Conservation (phyloP, 805 yeast species). For the Candida krabiensis region DNA sequence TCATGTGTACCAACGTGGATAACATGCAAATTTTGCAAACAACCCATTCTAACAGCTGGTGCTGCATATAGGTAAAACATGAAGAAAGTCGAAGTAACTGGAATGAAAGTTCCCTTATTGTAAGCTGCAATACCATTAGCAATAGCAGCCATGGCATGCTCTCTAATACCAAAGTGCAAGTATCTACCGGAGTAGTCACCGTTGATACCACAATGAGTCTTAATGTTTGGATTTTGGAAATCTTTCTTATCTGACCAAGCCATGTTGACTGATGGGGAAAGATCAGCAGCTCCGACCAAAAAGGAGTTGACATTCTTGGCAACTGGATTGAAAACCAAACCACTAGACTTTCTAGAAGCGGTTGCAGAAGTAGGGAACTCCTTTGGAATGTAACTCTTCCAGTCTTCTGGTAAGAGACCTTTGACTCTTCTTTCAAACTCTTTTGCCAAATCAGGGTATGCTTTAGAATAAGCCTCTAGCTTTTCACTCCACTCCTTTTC, state of each 20-base stretch:
- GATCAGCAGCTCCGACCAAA: slow-evolving; percentile 96
- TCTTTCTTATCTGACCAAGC: slow-evolving; percentile 82
- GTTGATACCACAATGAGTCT: slow-evolving; percentile 41
- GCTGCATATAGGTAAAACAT: slow-evolving; percentile 85
- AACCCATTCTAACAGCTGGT: slow-evolving; percentile 84
- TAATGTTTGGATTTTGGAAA: slow-evolving; percentile 82
- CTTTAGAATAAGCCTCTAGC: slow-evolving; percentile 56
- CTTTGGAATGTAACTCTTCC: slow-evolving; percentile 78
- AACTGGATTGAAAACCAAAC: slow-evolving; percentile 63
- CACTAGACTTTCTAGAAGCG: slow-evolving; percentile 94
- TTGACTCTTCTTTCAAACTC: slow-evolving; percentile 76
- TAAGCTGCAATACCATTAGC: slow-evolving; percentile 95
- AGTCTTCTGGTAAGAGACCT: slow-evolving; percentile 76
- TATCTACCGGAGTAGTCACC: slow-evolving; percentile 92
- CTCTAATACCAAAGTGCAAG: slow-evolving; percentile 96
- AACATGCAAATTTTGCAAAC: slow-evolving; percentile 78
- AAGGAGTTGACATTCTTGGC: slow-evolving; percentile 64
- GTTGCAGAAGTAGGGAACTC: slow-evolving; percentile 81
- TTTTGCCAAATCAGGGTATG: slow-evolving; percentile 75
- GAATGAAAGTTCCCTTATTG: slow-evolving; percentile 84
- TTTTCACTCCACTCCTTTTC: slow-evolving; percentile 73
- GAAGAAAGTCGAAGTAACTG: slow-evolving; percentile 55
- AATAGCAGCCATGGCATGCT: slow-evolving; percentile 98
- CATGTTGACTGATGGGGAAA: slow-evolving; percentile 87
- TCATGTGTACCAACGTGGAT: slow-evolving; percentile 89